Evolutionary conservation across 805 yeast genomes (phyloP), one percentile per base, ranked within the genome.

Genomic region (Ogataea degrootiae): DNA sequence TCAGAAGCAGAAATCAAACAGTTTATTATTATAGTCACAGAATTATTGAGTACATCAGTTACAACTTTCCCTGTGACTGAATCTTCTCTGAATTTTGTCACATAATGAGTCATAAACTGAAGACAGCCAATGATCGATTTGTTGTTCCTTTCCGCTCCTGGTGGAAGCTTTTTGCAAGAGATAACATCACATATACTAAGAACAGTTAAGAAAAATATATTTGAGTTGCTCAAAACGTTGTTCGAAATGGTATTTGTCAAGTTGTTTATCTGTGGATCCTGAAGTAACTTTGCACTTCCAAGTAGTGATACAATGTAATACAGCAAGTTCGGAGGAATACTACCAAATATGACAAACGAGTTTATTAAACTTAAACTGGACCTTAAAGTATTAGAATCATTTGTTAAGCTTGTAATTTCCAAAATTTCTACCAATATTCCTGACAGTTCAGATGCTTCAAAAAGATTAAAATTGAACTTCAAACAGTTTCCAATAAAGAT

Each of bases 71-170:
- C 59, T 2, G 44, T 23, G 2, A 36, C 31, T 15, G 54, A 40
- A 2, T 47, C 21, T 1, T 45, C 39, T 5, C 42, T 45, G 23
- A 54, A 49, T 40, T 44, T 53, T 6, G 47, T 41, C 11, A 60
- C 34, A 22, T 51, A 47, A 19, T 43, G 45, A 8, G 47, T 48
- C 11, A 63, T 15, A 12, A 56, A 45, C 14, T 51, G 42, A 8
- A 59, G 45, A 39, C 62, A 55, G 6, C 63, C 65, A 5, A 55
- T 21, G 8, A 54, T 48, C 1, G 54, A 34, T 17, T 47, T 49
- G 36, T 22, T 43, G 41, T 53, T 52, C 8, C 50, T 43, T n/a
- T 33, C 36, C 3, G 39, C 21, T 16, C 34, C 41, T 2, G 43
- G 37, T 14, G 40, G 5, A 5, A 42, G 43, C n/a, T 34, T 46